Evolutionary conservation across 805 yeast genomes (phyloP), one percentile per base, ranked within the genome.

Genomic region (Suhomyces sp.): DNA sequence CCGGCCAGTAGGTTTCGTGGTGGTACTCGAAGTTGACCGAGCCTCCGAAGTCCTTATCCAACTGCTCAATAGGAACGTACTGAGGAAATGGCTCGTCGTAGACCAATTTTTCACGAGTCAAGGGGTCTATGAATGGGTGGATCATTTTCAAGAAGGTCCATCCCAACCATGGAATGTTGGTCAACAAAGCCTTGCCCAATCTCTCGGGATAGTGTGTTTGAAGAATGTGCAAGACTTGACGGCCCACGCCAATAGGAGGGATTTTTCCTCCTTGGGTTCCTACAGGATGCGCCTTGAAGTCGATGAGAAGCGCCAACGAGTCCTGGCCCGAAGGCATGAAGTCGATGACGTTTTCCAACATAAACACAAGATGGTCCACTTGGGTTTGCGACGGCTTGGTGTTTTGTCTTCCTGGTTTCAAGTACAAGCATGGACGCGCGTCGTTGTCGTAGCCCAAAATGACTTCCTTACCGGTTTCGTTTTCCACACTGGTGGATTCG

Each of bases 151-250:
- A 74, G 63, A 94, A 94, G 8, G 97, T 86, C 89, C 96, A 88
- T 6, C 92, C 98, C 51, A 92, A 72, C 82, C 94, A 88, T 12
- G 98, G 98, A 59, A 94, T 91, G 70, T 94, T 93, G 47, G 96
- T 89, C 50, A 94, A 77, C 47, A 92, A 77, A 0, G 97, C 97
- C 66, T 86, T 87, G 40, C 99, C 99, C 54, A 94, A 78, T 63
- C 99, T 82, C 69, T 94, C 99, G 4, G 99, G 99, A 68, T 94
- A 94, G 70, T 94, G 99, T 10, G 96, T 91, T 72, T 94, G 99
- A 61, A 94, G 76, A 67, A 94, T 94, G 68, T 88, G 90, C 59
- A 94, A 78, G 31, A 93, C 98, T 71, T 91, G 96, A 66, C 92
- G 86, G 17, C 82, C 79, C 51, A 77, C 76, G 33, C 79, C 70